Evolutionary conservation across 805 yeast species (phyloP).

Genomic region (Lipomyces sp.): DNA sequence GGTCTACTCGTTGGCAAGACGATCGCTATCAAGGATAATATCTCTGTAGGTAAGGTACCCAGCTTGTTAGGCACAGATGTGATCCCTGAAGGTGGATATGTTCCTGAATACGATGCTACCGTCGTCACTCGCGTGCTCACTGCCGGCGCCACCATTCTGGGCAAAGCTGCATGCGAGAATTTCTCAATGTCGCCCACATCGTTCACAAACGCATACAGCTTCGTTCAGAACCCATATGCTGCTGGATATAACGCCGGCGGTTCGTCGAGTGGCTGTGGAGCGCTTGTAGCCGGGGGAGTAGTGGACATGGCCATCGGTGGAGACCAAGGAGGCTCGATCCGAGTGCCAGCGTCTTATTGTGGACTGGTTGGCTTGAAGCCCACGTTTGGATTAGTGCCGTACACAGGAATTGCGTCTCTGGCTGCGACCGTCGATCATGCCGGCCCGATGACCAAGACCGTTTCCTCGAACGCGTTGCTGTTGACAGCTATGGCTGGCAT

Average conservation of each 20-base stretch:
- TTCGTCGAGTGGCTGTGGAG: constrained; percentile 61
- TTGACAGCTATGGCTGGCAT: constrained; percentile 48
- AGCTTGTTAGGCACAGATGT: constrained; percentile 48
- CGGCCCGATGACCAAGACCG: constrained; percentile 50
- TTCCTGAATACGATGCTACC: constrained; percentile 48
- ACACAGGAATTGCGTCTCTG: constrained; percentile 48
- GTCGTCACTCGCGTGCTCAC: constrained; percentile 47
- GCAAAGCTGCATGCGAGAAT: constrained; percentile 49
- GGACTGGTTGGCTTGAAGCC: constrained; percentile 54
- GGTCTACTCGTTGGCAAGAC: constrained; percentile 43
- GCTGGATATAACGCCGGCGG: constrained; percentile 53
- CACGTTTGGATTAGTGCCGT: constrained; percentile 52
- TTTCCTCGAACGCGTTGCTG: constrained; percentile 45
- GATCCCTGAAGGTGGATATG: constrained; percentile 42
- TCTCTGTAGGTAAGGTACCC: constrained; percentile 48
- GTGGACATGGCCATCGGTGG: constrained; percentile 55
- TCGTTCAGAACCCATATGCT: constrained; percentile 53
- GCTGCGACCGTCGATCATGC: constrained; percentile 49
- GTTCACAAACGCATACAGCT: constrained; percentile 50
- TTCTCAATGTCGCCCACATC: constrained; percentile 47
- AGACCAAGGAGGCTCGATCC: constrained; percentile 60
- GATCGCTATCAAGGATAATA: constrained; percentile 47
- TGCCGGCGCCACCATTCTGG: constrained; percentile 47
- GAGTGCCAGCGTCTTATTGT: constrained; percentile 54
- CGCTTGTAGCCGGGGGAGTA: constrained; percentile 54